Conservation (phyloP, 148 eudicot species). For the Simmondsia chinensis region DNA sequence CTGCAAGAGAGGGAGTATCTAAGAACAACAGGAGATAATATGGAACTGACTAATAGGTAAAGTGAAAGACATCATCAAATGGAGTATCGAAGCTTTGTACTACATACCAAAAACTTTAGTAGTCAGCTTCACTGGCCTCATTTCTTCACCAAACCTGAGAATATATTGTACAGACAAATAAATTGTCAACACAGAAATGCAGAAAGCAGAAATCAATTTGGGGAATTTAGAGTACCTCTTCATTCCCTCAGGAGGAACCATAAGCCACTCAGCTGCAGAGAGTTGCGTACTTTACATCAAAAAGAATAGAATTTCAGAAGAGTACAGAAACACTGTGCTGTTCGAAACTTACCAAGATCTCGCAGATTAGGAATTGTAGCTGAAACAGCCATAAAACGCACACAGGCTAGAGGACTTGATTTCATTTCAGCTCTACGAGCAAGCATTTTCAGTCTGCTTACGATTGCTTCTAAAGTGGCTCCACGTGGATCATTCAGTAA, state of each 20-base stretch:
- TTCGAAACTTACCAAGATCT: constrained; percentile 70
- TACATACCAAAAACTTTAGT: constrained; percentile 87
- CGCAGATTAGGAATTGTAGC: constrained; percentile 94
- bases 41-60: background rate
- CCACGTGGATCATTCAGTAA: constrained; percentile 96
- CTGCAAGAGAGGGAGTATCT: constrained; percentile 28
- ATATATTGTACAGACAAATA: background rate
- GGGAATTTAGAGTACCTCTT: constrained; percentile 43
- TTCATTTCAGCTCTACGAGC: constrained; percentile 71
- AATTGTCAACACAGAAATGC: too few species aligned
- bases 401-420: constrained; percentile 57
- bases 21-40: constrained; percentile 1
- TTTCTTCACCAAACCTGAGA: constrained; percentile 97
- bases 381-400: constrained; percentile 86
- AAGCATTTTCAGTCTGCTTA: constrained; percentile 91
- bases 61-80: background rate
- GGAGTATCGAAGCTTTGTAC: constrained; percentile 1
- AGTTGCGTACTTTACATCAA: constrained; percentile 3
- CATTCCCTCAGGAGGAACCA: constrained; percentile 80
- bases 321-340: constrained; percentile 1
- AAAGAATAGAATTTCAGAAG: background rate
- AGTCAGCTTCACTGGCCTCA: constrained; percentile 98
- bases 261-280: constrained; percentile 90
- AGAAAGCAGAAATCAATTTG: too few species aligned
- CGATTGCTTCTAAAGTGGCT: constrained; percentile 96